Evolutionary conservation across 352 stramenopile genomes (phyloP), one percentile per base, ranked within the genome.

Genomic region (Phytophthora capsici): DNA sequence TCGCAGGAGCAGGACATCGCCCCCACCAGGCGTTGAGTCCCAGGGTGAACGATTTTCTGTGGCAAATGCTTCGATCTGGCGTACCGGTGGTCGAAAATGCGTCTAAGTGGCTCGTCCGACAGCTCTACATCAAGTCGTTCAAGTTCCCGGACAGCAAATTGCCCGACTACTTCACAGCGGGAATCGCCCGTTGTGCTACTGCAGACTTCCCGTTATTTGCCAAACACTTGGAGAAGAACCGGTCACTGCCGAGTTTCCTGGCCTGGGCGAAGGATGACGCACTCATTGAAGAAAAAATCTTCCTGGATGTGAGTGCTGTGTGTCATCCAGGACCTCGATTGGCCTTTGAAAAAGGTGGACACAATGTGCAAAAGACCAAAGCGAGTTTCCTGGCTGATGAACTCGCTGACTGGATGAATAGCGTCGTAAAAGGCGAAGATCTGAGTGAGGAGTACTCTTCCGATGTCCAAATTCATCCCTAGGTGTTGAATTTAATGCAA

Each of bases 311-410:
- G 34, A 80, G 71, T 22, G 55, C 49, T 1, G 44, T 57, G 2
- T 78, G 81, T 9, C 63, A 73, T 40, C 65, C 73, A 1, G 66
- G 69, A 0, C 71, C 62, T 12, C 82, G 80, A 10, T 38, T 90
- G 4, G 74, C 51, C 16, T 92, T 91, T 41, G 57, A 66, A 8
- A 71, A 63, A 0, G 80, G 80, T 0, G 82, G 82, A 8, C 86
- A 92, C 77, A 92, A 92, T 64, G 72, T 94, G 25, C 86, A 94
- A 60, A 92, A 94, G 67, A 89, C 80, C 14, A 75, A 87, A 40
- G 85, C 78, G 0, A 53, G 28, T 6, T 45, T 78, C 10, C 47
- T 93, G 1, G 81, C 79, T 0, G 19, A 56, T 1, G 68, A 84
- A 45, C 63, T 91, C 43, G 43, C 63, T 1, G 7, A 40, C 1